phyloP scores from a whole-genome alignment of 2,329 filamentous ascomycete species.

The Zymoseptoria brevis region DNA sequence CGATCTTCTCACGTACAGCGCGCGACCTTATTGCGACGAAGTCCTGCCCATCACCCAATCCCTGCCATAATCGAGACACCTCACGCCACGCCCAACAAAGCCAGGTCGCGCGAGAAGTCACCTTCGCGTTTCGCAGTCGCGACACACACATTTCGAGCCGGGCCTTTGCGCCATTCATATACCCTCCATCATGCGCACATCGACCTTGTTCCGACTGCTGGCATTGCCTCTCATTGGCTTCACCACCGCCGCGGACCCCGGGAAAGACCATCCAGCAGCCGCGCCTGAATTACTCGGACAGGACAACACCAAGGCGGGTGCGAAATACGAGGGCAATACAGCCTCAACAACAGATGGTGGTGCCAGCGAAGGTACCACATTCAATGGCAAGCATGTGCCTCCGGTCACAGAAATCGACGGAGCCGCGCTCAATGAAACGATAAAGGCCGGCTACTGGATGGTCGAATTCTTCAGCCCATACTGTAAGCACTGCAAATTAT shows the following conservation, averaged over 20 bases:
- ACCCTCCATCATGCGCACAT: constrained; percentile 23
- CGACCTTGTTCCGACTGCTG: constrained; percentile 23
- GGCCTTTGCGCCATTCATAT: constrained; percentile 18
- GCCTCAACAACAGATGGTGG: constrained; percentile 19
- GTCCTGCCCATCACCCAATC: background rate
- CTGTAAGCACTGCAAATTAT: constrained; percentile 64
- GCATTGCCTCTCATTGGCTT: constrained; percentile 22
- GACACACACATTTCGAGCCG: background rate
- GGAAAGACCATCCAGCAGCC: constrained; percentile 10
- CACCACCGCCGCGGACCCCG: constrained; percentile 11
- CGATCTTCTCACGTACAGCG: too few species aligned
- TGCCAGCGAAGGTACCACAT: constrained; percentile 41
- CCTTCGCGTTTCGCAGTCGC: background rate
- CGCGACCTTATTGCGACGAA: background rate
- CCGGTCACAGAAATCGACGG: constrained; percentile 54
- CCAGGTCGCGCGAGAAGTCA: background rate
- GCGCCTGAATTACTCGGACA: background rate
- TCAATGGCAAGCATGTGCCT: constrained; percentile 61
- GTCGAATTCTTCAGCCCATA: constrained; percentile 46
- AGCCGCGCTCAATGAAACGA: constrained; percentile 49
- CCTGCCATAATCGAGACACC: background rate
- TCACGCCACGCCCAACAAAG: background rate
- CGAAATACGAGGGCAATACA: constrained; percentile 6
- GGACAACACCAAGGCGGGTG: background rate
- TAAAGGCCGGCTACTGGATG: constrained; percentile 60